These are phyloP conservation scores for Kodamaea arcana DNA, from an alignment of 1,139 yeast genomes.

Conservation along the genomic window DNA sequence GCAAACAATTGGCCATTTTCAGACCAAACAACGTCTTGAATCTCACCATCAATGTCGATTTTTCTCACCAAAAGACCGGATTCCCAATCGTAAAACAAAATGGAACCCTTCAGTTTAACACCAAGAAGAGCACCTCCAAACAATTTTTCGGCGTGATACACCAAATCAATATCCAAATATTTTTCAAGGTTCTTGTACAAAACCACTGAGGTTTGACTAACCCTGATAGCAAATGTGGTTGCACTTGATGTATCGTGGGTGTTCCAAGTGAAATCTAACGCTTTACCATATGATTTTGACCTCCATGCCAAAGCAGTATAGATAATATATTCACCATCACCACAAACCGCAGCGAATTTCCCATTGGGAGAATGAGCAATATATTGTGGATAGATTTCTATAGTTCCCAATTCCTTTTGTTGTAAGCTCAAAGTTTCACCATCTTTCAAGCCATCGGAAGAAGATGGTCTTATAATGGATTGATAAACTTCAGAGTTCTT, in stretches of 20 bases:
- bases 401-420: slow-evolving; percentile 85
- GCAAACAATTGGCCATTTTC: slow-evolving; percentile 88
- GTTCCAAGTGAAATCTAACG: slow-evolving; percentile 87
- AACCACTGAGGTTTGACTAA: slow-evolving; percentile 59
- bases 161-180: slow-evolving; percentile 59
- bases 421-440: slow-evolving; percentile 75
- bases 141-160: slow-evolving; percentile 74
- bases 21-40: slow-evolving; percentile 84
- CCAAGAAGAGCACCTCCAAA: slow-evolving; percentile 87
- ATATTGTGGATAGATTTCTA: slow-evolving; percentile 87
- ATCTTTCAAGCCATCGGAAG: slow-evolving; percentile 63
- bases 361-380: slow-evolving; percentile 95
- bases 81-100: slow-evolving; percentile 93
- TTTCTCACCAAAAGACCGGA: slow-evolving; percentile 78
- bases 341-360: slow-evolving; percentile 92
- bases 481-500: slow-evolving; percentile 88
- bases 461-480: slow-evolving; percentile 69
- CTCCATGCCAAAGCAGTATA: slow-evolving; percentile 98
- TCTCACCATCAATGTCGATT: slow-evolving; percentile 69
- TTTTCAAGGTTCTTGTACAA: slow-evolving; percentile 84
- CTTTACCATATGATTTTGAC: slow-evolving; percentile 88
- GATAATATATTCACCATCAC: slow-evolving; percentile 96
- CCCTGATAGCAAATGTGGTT: slow-evolving; percentile 80
- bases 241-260: slow-evolving; percentile 69
- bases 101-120: slow-evolving; percentile 73